Percentiles rank a stretch among this genome's conserved stretches.
phyloP scores from a whole-genome alignment of 257 asterid genomes.

The Vinca minor region DNA sequence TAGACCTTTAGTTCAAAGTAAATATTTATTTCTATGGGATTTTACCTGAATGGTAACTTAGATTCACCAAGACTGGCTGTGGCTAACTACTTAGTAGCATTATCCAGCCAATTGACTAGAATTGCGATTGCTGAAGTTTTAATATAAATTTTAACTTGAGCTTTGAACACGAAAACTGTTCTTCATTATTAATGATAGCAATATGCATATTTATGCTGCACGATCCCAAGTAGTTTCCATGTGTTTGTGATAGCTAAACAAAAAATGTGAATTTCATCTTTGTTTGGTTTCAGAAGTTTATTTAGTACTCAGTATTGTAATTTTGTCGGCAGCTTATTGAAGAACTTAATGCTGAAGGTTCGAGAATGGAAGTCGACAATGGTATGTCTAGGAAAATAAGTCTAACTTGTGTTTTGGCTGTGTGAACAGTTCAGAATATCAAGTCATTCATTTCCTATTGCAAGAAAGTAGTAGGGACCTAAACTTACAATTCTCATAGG shows the following conservation, averaged over 20 bases:
- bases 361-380: conserved; percentile 37
- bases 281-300: background rate
- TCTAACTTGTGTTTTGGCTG: conserved; percentile 7
- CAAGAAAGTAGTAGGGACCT: too few species aligned
- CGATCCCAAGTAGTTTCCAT: background rate
- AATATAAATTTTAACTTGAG: background rate
- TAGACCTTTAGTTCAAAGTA: background rate
- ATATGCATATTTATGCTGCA: background rate
- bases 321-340: conserved; percentile 57
- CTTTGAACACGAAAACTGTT: background rate
- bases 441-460: background rate
- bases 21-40: background rate
- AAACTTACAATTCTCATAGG: background rate
- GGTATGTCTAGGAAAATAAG: conserved; percentile 32
- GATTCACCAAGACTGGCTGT: background rate
- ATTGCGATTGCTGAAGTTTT: background rate
- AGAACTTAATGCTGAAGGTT: conserved; percentile 65
- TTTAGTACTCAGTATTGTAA: background rate
- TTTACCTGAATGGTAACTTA: background rate
- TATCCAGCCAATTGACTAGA: background rate
- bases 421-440: background rate
- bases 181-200: too few species aligned
- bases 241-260: background rate
- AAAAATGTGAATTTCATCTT: background rate
- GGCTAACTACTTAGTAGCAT: background rate